phyloP scores from a whole-genome alignment of 169 alveolate species.

The Plasmodium relictum region DNA sequence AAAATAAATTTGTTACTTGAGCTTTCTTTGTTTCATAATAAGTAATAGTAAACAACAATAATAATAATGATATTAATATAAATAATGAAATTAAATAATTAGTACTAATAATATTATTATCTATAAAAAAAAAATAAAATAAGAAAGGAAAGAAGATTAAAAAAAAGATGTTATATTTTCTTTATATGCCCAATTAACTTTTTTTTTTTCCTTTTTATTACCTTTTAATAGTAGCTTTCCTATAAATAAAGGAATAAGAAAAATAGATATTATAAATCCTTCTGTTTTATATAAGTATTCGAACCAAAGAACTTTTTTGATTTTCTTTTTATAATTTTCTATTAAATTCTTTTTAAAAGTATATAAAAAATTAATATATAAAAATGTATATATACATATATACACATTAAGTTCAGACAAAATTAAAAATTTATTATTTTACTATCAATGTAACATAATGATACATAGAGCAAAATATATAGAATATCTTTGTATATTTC shows the following conservation, averaged over 20 bases:
- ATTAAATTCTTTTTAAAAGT: conserved; percentile 12
- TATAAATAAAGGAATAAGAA: conserved; percentile 23
- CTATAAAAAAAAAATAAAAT: background rate
- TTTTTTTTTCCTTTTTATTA: background rate
- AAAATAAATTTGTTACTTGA: conserved; percentile 11
- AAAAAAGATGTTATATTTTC: background rate
- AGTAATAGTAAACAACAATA: conserved; percentile 17
- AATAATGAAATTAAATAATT: conserved; percentile 23
- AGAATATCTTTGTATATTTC: no score
- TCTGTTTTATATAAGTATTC: conserved; percentile 47
- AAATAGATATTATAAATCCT: conserved; percentile 19
- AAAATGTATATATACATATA: background rate
- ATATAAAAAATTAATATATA: background rate
- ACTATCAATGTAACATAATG: no score
- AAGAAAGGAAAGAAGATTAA: background rate
- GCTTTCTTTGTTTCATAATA: conserved; percentile 45
- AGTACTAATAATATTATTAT: conserved; percentile 31
- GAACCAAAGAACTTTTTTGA: conserved; percentile 11
- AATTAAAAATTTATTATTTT: no score
- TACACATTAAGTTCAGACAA: background rate
- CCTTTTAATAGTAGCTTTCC: conserved; percentile 24
- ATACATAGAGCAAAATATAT: no score
- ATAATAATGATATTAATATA: conserved; percentile 17
- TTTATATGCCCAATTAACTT: no score
- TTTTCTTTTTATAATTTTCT: conserved; percentile 37